A percentile compares a stretch with the other conserved stretches of the same genome.
These are phyloP conservation scores for Irpex sp. DNA, from an alignment of 1,284 basidiomycete species.

Conservation along the genomic window DNA sequence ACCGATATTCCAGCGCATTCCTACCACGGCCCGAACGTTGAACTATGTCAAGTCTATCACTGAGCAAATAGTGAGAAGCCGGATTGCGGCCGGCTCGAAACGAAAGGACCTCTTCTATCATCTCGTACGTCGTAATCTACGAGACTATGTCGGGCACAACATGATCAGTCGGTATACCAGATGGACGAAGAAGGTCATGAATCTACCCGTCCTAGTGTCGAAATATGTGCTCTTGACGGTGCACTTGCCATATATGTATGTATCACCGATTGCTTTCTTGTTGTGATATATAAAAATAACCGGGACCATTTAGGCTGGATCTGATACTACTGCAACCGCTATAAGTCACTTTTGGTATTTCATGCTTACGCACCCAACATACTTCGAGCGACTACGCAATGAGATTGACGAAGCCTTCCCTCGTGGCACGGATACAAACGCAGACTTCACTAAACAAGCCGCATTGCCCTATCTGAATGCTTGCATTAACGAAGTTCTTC, in stretches of 20 bases:
- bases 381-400: constrained; percentile 10
- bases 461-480: constrained; percentile 17
- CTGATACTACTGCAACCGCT: constrained; percentile 15
- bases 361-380: constrained; percentile 11
- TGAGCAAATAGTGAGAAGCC: constrained; percentile 2
- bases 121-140: constrained; percentile 1
- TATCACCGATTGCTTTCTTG: not conserved
- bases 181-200: constrained; percentile 13
- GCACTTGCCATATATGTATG: constrained; percentile 15
- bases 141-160: no score
- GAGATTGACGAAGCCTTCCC: constrained; percentile 15
- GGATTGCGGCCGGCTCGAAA: constrained; percentile 5
- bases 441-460: constrained; percentile 9
- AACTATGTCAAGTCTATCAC: constrained; percentile 9
- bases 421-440: constrained; percentile 5
- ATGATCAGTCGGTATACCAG: not conserved
- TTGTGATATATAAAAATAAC: not conserved
- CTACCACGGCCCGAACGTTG: constrained; percentile 4
- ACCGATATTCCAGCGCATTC: constrained; percentile 5
- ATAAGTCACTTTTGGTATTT: constrained; percentile 16
- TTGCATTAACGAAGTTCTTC: constrained; percentile 35
- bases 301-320: constrained; percentile 7
- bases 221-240: constrained; percentile 9
- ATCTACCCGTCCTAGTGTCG: constrained; percentile 1
- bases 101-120: constrained; percentile 10